Base-by-base conservation (phyloP, 2,329 filamentous ascomycete species). In the Teratosphaeria pseudoeucalypti region DNA sequence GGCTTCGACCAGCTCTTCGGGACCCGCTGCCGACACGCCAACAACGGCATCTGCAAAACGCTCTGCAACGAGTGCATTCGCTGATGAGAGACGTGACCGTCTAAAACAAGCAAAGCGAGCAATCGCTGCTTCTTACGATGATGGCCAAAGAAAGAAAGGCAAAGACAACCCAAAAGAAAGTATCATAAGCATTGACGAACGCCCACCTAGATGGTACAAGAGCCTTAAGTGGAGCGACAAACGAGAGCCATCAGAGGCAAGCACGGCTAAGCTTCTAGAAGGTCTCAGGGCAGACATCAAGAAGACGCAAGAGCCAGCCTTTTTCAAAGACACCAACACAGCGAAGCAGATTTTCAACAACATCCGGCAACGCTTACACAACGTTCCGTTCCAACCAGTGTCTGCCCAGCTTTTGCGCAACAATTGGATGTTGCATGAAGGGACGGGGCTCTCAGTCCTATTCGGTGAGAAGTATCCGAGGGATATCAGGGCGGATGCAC, bases 401-500 rank as follows among this genome's bases (percentile, higher is more conserved):
- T 67, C 68, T 16, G 63, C 59, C 0, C 64, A 65, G 23, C 66
- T 74, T 0, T 57, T 78, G 1, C 68, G 71, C 1, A 71, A 71
- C 52, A 66, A 69, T 1, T 64, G 67, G 1, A 73, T 79, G 56
- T 67, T 79, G 0, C 62, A 71, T 34, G 67, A 74, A 32, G 62
- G 68, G 2, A 61, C 60, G 43, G 77, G 78, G 0, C 66, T 81
- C 0, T 71, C 73, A 0, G 67, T 69, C 0, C 74, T 82, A 11
- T 79, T 80, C 62, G 66, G 67, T 16, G 47, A 62, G 0, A 34
- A 61, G 5, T 79, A 76, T 47, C 79, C 80, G 0, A 74, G 65
- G 58, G 79, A 82, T 60, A 71, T 83, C 11, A 67, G 70, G 19
- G 74, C 76, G 0, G 80, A 82, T 59, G 75, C 78, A 0, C 67